These are phyloP conservation scores for Bacidia rubella DNA, from an alignment of 495 filamentous ascomycete genomes.

Conservation along the genomic window DNA sequence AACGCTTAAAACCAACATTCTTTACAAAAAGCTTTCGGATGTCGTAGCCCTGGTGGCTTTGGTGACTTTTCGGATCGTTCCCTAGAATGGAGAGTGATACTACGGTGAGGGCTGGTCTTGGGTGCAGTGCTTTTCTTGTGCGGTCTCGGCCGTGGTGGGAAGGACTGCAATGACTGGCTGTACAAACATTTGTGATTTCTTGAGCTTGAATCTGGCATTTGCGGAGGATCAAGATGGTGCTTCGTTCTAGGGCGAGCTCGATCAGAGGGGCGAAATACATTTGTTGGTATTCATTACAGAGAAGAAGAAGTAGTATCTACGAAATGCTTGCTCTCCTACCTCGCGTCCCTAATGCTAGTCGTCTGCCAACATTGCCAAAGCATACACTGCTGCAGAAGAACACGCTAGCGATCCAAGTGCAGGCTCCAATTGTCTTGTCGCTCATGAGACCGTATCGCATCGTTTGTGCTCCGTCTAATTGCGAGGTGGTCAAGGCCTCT, in stretches of 20 bases:
- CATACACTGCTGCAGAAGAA: slow-evolving; percentile 89
- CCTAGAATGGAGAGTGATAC: slow-evolving; percentile 47
- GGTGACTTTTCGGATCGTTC: slow-evolving; percentile 53
- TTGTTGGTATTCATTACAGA: neutral
- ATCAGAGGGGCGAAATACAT: neutral
- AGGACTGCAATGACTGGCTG: slow-evolving; percentile 58
- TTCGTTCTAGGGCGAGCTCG: too few species aligned
- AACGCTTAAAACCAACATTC: slow-evolving; percentile 55
- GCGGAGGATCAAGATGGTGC: neutral
- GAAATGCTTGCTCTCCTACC: slow-evolving; percentile 9
- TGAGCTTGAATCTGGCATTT: neutral
- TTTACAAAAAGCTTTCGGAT: slow-evolving; percentile 47
- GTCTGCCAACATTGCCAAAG: slow-evolving; percentile 88
- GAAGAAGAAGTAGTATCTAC: slow-evolving; percentile 1
- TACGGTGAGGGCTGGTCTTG: slow-evolving; percentile 44
- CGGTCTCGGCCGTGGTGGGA: slow-evolving; percentile 30
- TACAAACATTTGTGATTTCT: slow-evolving; percentile 28
- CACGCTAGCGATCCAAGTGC: slow-evolving; percentile 81
- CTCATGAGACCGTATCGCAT: slow-evolving; percentile 38
- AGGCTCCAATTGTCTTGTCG: slow-evolving; percentile 63
- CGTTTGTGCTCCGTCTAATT: slow-evolving; percentile 24
- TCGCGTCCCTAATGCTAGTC: slow-evolving; percentile 43
- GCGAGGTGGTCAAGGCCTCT: slow-evolving; percentile 13
- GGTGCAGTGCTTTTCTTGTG: slow-evolving; percentile 46
- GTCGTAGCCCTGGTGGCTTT: slow-evolving; percentile 26